Evolutionary conservation across 139 green algal genomes (phyloP).

Genomic region (Pleodorina starrii): DNA sequence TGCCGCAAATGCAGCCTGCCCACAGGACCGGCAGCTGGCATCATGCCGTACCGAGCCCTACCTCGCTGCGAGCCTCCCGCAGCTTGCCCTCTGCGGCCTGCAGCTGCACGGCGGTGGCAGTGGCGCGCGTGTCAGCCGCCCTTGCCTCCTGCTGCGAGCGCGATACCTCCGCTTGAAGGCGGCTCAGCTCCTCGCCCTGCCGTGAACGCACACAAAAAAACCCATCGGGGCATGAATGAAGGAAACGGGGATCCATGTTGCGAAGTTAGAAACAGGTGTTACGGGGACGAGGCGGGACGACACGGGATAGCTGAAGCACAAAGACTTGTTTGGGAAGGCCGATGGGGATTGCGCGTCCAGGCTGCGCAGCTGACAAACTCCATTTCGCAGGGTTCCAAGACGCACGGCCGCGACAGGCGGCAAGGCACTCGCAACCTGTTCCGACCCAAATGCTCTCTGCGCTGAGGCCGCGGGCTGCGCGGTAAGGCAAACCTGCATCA

Average conservation of each 20-base stretch:
- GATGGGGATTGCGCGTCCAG: background rate
- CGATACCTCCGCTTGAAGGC: background rate
- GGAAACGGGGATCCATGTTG: background rate
- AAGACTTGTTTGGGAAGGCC: background rate
- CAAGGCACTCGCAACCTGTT: background rate
- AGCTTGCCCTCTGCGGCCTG: conserved; percentile 9
- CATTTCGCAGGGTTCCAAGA: background rate
- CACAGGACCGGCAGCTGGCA: too few species aligned
- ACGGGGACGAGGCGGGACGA: too few species aligned
- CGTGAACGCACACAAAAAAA: background rate
- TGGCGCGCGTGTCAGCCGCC: conserved; percentile 6
- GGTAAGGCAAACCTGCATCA: too few species aligned
- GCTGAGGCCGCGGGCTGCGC: background rate
- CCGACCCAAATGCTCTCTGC: background rate
- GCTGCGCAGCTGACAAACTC: background rate
- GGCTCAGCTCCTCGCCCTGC: conserved; percentile 23
- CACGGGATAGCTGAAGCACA: background rate
- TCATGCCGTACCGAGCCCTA: background rate
- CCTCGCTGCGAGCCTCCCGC: background rate
- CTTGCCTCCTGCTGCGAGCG: background rate
- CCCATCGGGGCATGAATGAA: too few species aligned
- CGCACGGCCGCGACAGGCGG: background rate
- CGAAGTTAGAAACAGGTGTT: background rate
- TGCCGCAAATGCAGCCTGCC: too few species aligned
- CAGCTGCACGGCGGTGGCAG: background rate